A percentile compares a stretch with the other conserved stretches of the same genome.
Evolutionary conservation across 164 flowering plant genomes (phyloP).

Genomic region (Berberis thunbergii): DNA sequence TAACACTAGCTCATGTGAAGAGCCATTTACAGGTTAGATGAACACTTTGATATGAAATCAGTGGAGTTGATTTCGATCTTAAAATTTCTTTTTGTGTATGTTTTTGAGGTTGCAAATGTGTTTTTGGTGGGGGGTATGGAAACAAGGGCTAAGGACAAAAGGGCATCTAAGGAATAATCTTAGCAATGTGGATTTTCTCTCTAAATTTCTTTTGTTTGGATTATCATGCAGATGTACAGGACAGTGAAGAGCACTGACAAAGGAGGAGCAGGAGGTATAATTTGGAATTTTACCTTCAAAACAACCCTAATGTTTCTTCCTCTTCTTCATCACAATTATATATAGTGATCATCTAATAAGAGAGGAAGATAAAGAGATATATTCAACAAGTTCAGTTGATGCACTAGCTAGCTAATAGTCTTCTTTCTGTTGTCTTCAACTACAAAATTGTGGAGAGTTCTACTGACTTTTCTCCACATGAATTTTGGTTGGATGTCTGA

Average conservation of each 20-base stretch:
- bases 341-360: too few relatives aligned
- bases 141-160: conserved; percentile 22
- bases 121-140: conserved; percentile 18
- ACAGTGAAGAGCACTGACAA: conserved; percentile 78
- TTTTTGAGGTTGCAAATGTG: conserved; percentile 7
- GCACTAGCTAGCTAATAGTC: not conserved
- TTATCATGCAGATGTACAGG: conserved; percentile 62
- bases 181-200: conserved; percentile 15
- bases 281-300: conserved; percentile 17
- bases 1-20: conserved; percentile 92
- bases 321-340: conserved; percentile 4
- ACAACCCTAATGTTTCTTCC: conserved; percentile 10
- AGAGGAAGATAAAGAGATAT: too few relatives aligned
- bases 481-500: conserved; percentile 31
- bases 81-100: not conserved
- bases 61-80: conserved; percentile 2
- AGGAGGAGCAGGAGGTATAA: conserved; percentile 78
- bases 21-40: conserved; percentile 77
- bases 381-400: not conserved
- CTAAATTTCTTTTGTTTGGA: conserved; percentile 5
- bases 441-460: conserved; percentile 10
- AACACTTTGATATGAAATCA: conserved; percentile 11
- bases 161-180: conserved; percentile 25
- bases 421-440: conserved; percentile 6
- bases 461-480: conserved; percentile 15